These are phyloP conservation scores for Saraca asoca DNA, from an alignment of 331 rosid species.

Conservation along the genomic window DNA sequence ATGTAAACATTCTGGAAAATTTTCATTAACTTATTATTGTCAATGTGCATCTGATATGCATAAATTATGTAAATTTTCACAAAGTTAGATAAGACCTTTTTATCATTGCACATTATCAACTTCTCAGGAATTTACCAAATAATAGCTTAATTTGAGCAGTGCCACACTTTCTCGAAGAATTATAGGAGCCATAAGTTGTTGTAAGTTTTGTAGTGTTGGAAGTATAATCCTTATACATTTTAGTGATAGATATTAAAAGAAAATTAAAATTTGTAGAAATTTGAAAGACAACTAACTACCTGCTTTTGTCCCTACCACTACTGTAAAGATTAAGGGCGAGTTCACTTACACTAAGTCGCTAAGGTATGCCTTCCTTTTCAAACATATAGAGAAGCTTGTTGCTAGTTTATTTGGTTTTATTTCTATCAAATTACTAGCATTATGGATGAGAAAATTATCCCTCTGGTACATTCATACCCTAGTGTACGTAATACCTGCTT, in stretches of 20 bases:
- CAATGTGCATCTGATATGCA: not conserved
- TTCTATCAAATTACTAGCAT: conserved; percentile 14
- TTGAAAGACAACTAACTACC: conserved; percentile 64
- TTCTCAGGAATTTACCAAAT: too few species aligned
- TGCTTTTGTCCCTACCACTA: conserved; percentile 54
- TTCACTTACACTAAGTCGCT: conserved; percentile 49
- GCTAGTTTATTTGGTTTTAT: not conserved
- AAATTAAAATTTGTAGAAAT: conserved; percentile 44
- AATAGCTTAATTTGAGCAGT: too few species aligned
- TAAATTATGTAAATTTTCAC: not conserved
- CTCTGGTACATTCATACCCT: conserved; percentile 38
- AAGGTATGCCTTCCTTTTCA: conserved; percentile 46
- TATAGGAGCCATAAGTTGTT: conserved; percentile 50
- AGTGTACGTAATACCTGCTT: not conserved
- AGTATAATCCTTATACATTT: not conserved
- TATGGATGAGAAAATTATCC: conserved; percentile 42
- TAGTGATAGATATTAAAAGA: conserved; percentile 29
- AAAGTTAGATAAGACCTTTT: too few species aligned
- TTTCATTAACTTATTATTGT: not conserved
- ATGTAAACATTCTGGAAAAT: conserved; percentile 31
- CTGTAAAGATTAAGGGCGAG: conserved; percentile 46
- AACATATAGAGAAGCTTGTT: not conserved
- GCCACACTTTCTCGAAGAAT: conserved; percentile 57
- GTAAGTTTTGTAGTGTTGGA: conserved; percentile 46
- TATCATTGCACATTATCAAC: too few species aligned